Conservation (phyloP, 768 basidiomycete genomes). For the Boletus rex-veris region DNA sequence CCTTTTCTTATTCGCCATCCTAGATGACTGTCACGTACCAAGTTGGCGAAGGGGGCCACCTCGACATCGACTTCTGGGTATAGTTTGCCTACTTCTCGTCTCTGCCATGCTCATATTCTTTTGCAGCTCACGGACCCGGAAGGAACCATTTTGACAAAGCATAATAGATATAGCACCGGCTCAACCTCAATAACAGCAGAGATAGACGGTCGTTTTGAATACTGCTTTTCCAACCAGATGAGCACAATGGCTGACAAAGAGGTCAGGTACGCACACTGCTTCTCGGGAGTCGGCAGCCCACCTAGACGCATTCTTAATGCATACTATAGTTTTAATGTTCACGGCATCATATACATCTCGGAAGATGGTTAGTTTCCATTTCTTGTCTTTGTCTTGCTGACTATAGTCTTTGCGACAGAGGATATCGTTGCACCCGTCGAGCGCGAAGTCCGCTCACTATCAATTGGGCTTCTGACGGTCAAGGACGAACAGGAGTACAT, state of each 20-base stretch:
- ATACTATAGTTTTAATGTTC: slow-evolving; percentile 84
- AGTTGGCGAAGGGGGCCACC: slow-evolving; percentile 93
- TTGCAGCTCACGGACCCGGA: slow-evolving; percentile 78
- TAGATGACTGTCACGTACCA: slow-evolving; percentile 99
- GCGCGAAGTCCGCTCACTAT: slow-evolving; percentile 84
- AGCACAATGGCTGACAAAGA: slow-evolving; percentile 93
- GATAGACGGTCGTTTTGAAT: slow-evolving; percentile 84
- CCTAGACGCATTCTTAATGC: neutral
- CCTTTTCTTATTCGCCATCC: neutral
- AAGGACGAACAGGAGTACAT: slow-evolving; percentile 99
- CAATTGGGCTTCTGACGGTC: slow-evolving; percentile 77
- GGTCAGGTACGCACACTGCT: slow-evolving; percentile 59
- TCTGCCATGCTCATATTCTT: slow-evolving; percentile 5
- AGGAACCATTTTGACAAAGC: slow-evolving; percentile 64
- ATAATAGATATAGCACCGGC: slow-evolving; percentile 85
- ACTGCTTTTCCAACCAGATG: slow-evolving; percentile 99
- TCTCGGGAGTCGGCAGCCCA: neutral
- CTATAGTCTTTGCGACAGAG: slow-evolving; percentile 23
- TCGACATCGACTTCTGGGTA: slow-evolving; percentile 98
- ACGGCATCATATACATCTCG: slow-evolving; percentile 90
- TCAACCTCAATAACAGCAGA: slow-evolving; percentile 84
- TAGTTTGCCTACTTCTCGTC: slow-evolving; percentile 10
- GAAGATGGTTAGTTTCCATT: slow-evolving; percentile 65
- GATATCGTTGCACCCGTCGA: slow-evolving; percentile 94
- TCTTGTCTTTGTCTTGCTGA: neutral